Evolutionary conservation across 192 early-diverging fungal species (phyloP).

Genomic region (Coemansia sp.): DNA sequence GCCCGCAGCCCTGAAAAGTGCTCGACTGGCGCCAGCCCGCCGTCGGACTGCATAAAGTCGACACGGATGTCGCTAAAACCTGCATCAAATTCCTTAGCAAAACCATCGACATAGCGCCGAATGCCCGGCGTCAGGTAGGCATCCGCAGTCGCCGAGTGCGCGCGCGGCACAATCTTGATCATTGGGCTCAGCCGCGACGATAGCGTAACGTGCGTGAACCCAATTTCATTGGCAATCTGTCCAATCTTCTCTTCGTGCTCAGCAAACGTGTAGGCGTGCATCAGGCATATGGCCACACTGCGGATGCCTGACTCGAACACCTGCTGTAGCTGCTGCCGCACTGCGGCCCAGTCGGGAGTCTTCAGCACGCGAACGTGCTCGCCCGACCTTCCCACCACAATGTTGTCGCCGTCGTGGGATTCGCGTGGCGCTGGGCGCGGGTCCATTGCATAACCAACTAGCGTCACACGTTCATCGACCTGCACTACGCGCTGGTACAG

Average conservation of each 20-base stretch:
- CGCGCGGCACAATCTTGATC: conserved; percentile 93
- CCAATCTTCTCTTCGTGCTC: conserved; percentile 77
- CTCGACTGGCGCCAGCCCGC: conserved; percentile 83
- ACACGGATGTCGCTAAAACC: conserved; percentile 55
- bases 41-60: conserved; percentile 99
- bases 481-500: conserved; percentile 76
- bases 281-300: conserved; percentile 87
- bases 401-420: conserved; percentile 11
- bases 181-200: conserved; percentile 82
- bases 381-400: conserved; percentile 72
- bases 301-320: conserved; percentile 69
- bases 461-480: conserved; percentile 82
- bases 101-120: conserved; percentile 77
- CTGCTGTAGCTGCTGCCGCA: conserved; percentile 58
- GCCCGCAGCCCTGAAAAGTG: conserved; percentile 83
- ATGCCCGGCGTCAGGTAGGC: conserved; percentile 95
- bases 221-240: conserved; percentile 61
- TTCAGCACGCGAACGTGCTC: conserved; percentile 77
- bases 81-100: conserved; percentile 80
- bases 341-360: conserved; percentile 53
- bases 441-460: conserved; percentile 70
- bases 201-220: conserved; percentile 83
- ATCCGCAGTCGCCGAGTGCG: conserved; percentile 84
- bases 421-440: not conserved
- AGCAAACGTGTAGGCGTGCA: conserved; percentile 92